These are phyloP conservation scores for Irpex rosettiformis DNA, from an alignment of 1,284 basidiomycete genomes.

Conservation along the genomic window DNA sequence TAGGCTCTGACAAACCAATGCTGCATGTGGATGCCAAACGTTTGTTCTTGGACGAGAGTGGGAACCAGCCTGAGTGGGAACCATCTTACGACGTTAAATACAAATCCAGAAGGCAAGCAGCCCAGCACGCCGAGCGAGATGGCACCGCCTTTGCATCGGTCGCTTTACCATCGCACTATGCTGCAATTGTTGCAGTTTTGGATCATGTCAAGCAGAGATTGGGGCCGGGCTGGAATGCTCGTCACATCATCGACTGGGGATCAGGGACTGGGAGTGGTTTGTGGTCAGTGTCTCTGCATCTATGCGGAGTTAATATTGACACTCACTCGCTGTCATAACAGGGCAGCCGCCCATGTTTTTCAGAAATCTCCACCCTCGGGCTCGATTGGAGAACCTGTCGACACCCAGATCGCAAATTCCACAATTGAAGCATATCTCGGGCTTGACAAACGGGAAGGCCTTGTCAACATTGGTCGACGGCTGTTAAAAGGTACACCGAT, in stretches of 20 bases:
- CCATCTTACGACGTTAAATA: conserved; percentile 53
- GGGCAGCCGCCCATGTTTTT: conserved; percentile 67
- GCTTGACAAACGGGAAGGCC: conserved; percentile 69
- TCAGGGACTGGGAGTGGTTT: conserved; percentile 70
- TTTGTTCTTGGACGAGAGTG: conserved; percentile 47
- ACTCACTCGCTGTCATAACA: conserved; percentile 11
- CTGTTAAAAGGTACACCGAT: conserved; percentile 46
- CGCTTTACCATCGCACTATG: conserved; percentile 74
- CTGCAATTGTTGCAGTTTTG: conserved; percentile 65
- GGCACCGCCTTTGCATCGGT: conserved; percentile 74
- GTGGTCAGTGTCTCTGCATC: conserved; percentile 52
- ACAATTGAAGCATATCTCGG: conserved; percentile 58
- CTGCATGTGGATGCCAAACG: conserved; percentile 69
- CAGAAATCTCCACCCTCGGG: conserved; percentile 33
- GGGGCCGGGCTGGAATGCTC: conserved; percentile 53
- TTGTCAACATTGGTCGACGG: conserved; percentile 61
- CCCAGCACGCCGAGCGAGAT: conserved; percentile 59
- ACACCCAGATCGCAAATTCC: conserved; percentile 42
- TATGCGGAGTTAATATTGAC: background rate
- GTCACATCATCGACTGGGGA: conserved; percentile 72
- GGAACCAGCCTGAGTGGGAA: conserved; percentile 43
- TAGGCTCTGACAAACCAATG: conserved; percentile 61
- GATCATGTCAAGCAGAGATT: conserved; percentile 59
- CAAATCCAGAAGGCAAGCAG: conserved; percentile 52
- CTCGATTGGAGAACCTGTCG: conserved; percentile 26